Base-by-base conservation (phyloP, 2,329 filamentous ascomycete species). In the Talaromyces sp. region DNA sequence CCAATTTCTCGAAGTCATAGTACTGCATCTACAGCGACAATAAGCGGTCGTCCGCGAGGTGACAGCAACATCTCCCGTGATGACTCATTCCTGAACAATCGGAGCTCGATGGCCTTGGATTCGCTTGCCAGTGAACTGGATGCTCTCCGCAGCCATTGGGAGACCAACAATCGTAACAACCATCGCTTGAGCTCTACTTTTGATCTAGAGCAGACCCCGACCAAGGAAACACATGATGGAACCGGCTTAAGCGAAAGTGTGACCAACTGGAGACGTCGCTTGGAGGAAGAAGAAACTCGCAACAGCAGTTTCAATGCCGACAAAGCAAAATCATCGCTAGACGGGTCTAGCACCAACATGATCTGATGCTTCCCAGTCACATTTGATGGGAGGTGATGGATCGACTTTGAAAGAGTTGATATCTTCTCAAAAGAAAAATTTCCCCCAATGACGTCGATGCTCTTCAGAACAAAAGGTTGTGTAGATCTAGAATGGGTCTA, bases 51-150 rank as follows among this genome's bases (percentile, higher is more conserved):
- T 58, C 69, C 75, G 19, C 68, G 76, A 62, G 69, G 76, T 66
- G 66, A 77, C 57, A 77, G 78, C 67, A 75, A 77, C 49, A 65
- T 77, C 62, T 76, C 76, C 15, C 74, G 79, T 53, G 78, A 80
- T 39, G 73, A 75, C 25, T 67, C 71, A 11, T 76, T 77, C 65
- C 77, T 78, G 25, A 79, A 83, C 58, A 82, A 83, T 65, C 83
- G 86, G 56, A 86, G 85, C 58, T 87, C 84, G 0, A 80, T 88
- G 67, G 93, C 93, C 3, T 84, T 99, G 22, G 95, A 99, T 75
- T 95, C 89, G 65, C 85, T 99, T 27, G 93, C 95, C 11, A 92
- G 86, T 65, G 95, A 99, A 78, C 86, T 99, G 8, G 95, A 99
- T 73, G 90, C 91, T 13, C 82, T 99, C 55, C 87, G 93, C 58